A percentile compares a stretch with the other conserved stretches of the same genome.
Evolutionary conservation across 1,139 yeast genomes (phyloP).

Genomic region (Diutina siamensis): DNA sequence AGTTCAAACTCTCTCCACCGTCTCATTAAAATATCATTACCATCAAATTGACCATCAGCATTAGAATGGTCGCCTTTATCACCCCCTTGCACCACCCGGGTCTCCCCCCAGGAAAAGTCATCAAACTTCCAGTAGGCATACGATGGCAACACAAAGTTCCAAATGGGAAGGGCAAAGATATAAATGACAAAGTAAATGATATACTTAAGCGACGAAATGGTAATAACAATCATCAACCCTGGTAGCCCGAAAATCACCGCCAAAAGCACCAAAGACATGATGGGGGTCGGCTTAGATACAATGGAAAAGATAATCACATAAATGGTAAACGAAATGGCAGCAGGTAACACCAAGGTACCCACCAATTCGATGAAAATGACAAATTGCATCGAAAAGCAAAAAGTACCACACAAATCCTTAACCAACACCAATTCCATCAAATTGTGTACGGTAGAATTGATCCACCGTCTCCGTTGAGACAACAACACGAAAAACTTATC

Average conservation of each 20-base stretch:
- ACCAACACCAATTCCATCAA: conserved; percentile 84
- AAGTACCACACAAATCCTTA: conserved; percentile 90
- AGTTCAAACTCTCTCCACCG: conserved; percentile 92
- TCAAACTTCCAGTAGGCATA: conserved; percentile 96
- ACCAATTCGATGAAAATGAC: conserved; percentile 77
- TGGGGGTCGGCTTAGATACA: conserved; percentile 73
- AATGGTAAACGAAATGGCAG: conserved; percentile 78
- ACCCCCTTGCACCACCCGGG: conserved; percentile 75
- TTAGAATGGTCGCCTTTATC: conserved; percentile 55
- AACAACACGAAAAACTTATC: conserved; percentile 67
- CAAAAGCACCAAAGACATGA: conserved; percentile 66
- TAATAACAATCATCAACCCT: conserved; percentile 74
- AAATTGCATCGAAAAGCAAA: conserved; percentile 96
- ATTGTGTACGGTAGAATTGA: conserved; percentile 93
- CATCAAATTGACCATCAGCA: conserved; percentile 75
- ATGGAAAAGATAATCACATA: conserved; percentile 73
- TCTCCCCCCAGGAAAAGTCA: conserved; percentile 98
- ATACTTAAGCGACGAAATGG: conserved; percentile 71
- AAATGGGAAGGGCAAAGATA: conserved; percentile 73
- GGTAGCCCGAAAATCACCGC: conserved; percentile 85
- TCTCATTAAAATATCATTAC: conserved; percentile 77
- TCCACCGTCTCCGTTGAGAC: conserved; percentile 98
- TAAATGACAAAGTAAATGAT: conserved; percentile 76
- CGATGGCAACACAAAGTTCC: conserved; percentile 87
- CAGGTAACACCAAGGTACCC: conserved; percentile 87